phyloP scores from a whole-genome alignment of 306 rosid species.

The Dicorynia guianensis region DNA sequence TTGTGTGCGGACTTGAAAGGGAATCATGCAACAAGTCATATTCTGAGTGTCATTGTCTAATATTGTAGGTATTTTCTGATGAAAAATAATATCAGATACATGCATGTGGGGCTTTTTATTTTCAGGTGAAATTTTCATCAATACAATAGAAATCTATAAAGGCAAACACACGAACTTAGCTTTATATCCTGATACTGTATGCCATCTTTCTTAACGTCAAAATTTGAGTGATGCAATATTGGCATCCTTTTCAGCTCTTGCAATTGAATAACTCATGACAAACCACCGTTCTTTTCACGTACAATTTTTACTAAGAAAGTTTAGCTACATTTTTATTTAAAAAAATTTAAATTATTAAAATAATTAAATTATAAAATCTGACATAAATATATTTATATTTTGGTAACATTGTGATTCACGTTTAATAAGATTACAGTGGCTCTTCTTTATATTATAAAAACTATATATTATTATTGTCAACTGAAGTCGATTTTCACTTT shows the following conservation, averaged over 20 bases:
- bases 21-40: too few species aligned
- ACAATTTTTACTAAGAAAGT: not conserved
- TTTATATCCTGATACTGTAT: not conserved
- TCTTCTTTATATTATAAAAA: too few species aligned
- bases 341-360: too few species aligned
- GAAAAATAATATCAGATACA: slow-evolving; percentile 28
- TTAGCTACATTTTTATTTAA: too few species aligned
- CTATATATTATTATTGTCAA: too few species aligned
- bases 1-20: slow-evolving; percentile 2
- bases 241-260: not conserved
- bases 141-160: not conserved
- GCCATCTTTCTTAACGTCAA: not conserved
- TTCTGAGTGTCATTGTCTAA: slow-evolving; percentile 1
- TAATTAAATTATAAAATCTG: too few species aligned
- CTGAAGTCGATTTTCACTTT: too few species aligned
- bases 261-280: slow-evolving; percentile 5
- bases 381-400: too few species aligned
- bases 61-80: not conserved
- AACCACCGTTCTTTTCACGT: not conserved
- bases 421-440: too few species aligned
- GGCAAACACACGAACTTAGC: not conserved
- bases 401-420: too few species aligned
- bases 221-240: too few species aligned
- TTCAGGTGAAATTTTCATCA: slow-evolving; percentile 17
- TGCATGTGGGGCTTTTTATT: slow-evolving; percentile 34